Evolutionary conservation across 208 protist species (phyloP), one percentile per base, ranked within the genome.

Genomic region (Kentomonas sorsogonicus): DNA sequence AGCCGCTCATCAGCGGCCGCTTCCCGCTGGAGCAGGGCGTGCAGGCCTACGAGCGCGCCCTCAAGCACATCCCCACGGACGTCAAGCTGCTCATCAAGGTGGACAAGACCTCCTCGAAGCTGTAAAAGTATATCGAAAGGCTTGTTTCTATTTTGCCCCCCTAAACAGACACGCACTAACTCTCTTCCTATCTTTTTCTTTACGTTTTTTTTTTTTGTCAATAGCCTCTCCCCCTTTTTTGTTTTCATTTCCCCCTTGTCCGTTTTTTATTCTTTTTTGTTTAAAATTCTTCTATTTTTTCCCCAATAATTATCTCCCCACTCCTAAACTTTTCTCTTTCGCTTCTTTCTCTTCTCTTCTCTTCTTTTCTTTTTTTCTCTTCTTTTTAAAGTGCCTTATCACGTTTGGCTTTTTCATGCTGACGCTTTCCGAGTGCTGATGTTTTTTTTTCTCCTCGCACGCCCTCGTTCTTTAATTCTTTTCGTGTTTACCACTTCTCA

Each of bases 21-120:
- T 77, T 60, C 36, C 55, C 63, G 9, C 71, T 81, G 33, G 64
- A 69, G 52, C 55, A 77, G 57, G 63, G 63, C 38, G 44, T 71
- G 27, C 55, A 76, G 46, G 74, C 74, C 5, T 81, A 81, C 58
- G 45, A 60, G 34, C 64, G 74, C 29, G 70, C 69, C 7, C 48
- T 75, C 38, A 36, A 72, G 40, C 63, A 63, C 27, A 33, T 60
- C 38, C 74, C 69, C 26, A 76, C 65, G 31, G 74, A 81, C 33
- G 54, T 81, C 29, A 81, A 77, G 43, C 77, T 81, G 29, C 65
- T 81, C 51, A 81, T 77, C 4, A 52, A 77, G 53, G 26, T 81
- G 63, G 69, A 70, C n/a, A n/a, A n/a, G n/a, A n/a, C n/a, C n/a
- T n/a, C n/a, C n/a, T n/a, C n/a, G n/a, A n/a, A n/a, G n/a, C n/a